Base-by-base conservation (phyloP, 2,329 filamentous ascomycete genomes). In the Fusarium humuli region DNA sequence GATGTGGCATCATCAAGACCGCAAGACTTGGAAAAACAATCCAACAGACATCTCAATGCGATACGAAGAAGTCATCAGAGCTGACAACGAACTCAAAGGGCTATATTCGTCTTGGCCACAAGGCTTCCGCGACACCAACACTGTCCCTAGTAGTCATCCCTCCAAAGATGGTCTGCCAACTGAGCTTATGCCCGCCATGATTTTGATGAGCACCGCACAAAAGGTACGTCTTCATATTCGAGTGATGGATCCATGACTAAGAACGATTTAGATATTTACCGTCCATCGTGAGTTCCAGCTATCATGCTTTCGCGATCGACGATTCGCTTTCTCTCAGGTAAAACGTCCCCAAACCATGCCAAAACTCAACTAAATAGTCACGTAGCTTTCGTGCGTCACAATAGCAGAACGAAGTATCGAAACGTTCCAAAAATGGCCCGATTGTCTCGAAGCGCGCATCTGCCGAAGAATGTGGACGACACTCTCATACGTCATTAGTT, bases 381-480 rank as follows among this genome's bases (percentile, higher is more conserved):
- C 9, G 8, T n/a, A 60, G 57, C 25, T 60, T 5, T 60, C 57
- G 1, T 60, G 57, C 7, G 52, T 60, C 4, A 27, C 25, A 3
- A 47, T 60, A 32, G 52, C 52, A 8, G 32, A 58, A 7, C 20
- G 22, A 47, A 47, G 57, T 7, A 58, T 60, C 3, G 41, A 58
- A 18, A 52, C 42, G 6, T 60, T 60, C 20, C 42, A 58, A 3
- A 3, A n/a, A 25, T 60, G 57, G 57, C 25, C 52, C 2, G 25
- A 60, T 3, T 47, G 25, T 6, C 14, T 60, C 2, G 52, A 27
- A 27, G 12, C 57, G n/a, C 52, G 52, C 4, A 34, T 60, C 2
- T 60, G 57, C 0, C 42, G 52, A 14, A 12, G 57, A 18, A 57
- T 57, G 57, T 60, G 57, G 57, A 60, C 57, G 1, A 60, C 57